Percentiles rank a stretch among this genome's conserved stretches.
phyloP scores from a whole-genome alignment of 768 basidiomycete species.

The Rhodotorula taiwanensis region DNA sequence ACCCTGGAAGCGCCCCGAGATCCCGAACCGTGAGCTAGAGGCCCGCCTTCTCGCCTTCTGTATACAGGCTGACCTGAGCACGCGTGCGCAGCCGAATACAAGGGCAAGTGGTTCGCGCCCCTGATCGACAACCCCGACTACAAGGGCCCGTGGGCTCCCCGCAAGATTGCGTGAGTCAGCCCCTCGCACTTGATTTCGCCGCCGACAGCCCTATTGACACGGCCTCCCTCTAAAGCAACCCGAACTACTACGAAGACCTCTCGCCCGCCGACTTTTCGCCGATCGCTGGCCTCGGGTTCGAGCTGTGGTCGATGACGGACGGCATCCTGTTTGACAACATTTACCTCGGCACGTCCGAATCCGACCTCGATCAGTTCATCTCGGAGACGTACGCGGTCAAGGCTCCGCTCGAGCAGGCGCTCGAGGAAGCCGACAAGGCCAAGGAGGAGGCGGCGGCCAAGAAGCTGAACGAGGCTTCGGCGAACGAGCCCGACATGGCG shows the following conservation, averaged over 20 bases:
- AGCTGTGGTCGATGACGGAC: conserved; percentile 97
- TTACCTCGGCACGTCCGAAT: conserved; percentile 81
- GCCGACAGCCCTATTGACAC: too few species aligned
- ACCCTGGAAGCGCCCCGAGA: conserved; percentile 62
- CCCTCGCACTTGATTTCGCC: too few species aligned
- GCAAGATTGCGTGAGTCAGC: conserved; percentile 55
- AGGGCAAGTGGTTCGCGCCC: conserved; percentile 93
- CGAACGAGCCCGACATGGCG: conserved; percentile 53
- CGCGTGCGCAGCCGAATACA: conserved; percentile 60
- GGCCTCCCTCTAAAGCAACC: conserved; percentile 31
- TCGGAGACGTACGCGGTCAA: conserved; percentile 86
- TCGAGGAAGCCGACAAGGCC: conserved; percentile 45
- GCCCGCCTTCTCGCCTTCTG: conserved; percentile 41
- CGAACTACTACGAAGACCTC: conserved; percentile 72
- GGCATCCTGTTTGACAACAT: conserved; percentile 90
- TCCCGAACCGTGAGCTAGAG: conserved; percentile 34
- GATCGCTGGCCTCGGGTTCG: conserved; percentile 61
- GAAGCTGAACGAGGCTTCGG: conserved; percentile 41
- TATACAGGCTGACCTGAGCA: neutral
- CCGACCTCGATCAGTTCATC: conserved; percentile 76
- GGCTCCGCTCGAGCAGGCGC: conserved; percentile 67
- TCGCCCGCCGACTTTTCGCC: conserved; percentile 68
- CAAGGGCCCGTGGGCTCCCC: conserved; percentile 89
- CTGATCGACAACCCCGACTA: conserved; percentile 95
- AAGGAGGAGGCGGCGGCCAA: conserved; percentile 30